Percentiles rank a stretch among this genome's conserved stretches.
Evolutionary conservation across 1,139 yeast genomes (phyloP).

Genomic region (Pichia sp.): DNA sequence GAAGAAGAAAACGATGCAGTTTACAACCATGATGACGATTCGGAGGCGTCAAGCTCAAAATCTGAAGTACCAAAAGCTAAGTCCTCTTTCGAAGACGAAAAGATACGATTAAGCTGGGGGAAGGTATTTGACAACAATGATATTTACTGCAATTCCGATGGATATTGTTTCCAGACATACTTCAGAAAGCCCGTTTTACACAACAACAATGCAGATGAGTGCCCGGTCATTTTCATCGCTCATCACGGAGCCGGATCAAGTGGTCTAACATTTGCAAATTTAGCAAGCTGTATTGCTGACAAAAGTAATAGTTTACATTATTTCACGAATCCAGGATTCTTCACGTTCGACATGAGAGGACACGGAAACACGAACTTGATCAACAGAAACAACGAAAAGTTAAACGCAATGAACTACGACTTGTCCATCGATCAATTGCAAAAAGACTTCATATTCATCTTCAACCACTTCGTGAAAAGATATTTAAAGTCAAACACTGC

Average conservation of each 20-base stretch:
- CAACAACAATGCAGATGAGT: conserved; percentile 12
- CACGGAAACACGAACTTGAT: conserved; percentile 56
- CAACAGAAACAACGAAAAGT: conserved; percentile 14
- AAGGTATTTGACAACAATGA: conserved; percentile 6
- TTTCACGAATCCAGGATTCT: conserved; percentile 46
- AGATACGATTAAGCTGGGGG: conserved; percentile 2
- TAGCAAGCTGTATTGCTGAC: conserved; percentile 37
- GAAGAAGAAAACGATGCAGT: conserved; percentile 22
- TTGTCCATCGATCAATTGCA: conserved; percentile 48
- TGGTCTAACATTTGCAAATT: conserved; percentile 66
- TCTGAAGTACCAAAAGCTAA: neutral
- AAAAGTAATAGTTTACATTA: conserved; percentile 23
- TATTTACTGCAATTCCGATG: conserved; percentile 10
- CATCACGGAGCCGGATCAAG: conserved; percentile 97
- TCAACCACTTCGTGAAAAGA: conserved; percentile 35
- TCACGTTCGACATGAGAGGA: conserved; percentile 77
- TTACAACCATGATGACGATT: neutral
- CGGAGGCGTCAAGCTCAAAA: neutral
- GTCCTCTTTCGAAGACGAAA: neutral
- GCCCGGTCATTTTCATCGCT: conserved; percentile 58
- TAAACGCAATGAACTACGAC: conserved; percentile 27
- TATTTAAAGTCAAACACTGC: neutral
- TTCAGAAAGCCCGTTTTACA: conserved; percentile 47
- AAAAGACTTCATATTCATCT: conserved; percentile 50
- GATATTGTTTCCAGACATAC: conserved; percentile 49